Evolutionary conservation across 345 rosid genomes (phyloP).

Genomic region (Firmiana major): DNA sequence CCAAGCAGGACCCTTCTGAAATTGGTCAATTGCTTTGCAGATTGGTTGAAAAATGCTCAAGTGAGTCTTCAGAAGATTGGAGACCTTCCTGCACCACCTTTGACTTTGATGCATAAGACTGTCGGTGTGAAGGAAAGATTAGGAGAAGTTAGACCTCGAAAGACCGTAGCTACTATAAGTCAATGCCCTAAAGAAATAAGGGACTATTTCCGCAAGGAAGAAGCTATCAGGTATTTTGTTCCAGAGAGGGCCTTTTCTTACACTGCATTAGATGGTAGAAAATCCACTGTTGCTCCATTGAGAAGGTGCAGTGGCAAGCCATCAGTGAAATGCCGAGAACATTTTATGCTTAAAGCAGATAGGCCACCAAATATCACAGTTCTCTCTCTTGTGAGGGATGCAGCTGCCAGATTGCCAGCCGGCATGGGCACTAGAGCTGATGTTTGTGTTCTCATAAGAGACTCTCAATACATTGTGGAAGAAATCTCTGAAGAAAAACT

Average conservation of each 20-base stretch:
- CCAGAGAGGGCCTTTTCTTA: slow-evolving; percentile 40
- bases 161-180: slow-evolving; percentile 30
- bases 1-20: slow-evolving; percentile 28
- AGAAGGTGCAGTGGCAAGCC: slow-evolving; percentile 45
- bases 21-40: slow-evolving; percentile 36
- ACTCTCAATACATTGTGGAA: slow-evolving; percentile 39
- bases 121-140: slow-evolving; percentile 35
- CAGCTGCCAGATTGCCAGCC: slow-evolving; percentile 37
- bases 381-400: slow-evolving; percentile 44
- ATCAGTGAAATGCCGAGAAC: slow-evolving; percentile 36
- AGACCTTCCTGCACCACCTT: slow-evolving; percentile 42
- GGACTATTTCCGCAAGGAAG: slow-evolving; percentile 38
- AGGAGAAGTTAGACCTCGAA: slow-evolving; percentile 30
- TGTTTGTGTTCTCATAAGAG: slow-evolving; percentile 35
- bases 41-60: slow-evolving; percentile 42
- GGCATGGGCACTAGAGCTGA: slow-evolving; percentile 45
- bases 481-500: slow-evolving; percentile 38
- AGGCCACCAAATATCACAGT: slow-evolving; percentile 41
- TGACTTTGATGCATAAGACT: slow-evolving; percentile 26
- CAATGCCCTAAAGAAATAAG: slow-evolving; percentile 31
- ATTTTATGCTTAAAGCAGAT: slow-evolving; percentile 45
- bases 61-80: slow-evolving; percentile 38
- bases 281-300: slow-evolving; percentile 40
- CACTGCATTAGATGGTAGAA: slow-evolving; percentile 42
- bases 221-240: slow-evolving; percentile 35